Base-by-base conservation (phyloP, 345 rosid genomes). In the Citrus glauca region DNA sequence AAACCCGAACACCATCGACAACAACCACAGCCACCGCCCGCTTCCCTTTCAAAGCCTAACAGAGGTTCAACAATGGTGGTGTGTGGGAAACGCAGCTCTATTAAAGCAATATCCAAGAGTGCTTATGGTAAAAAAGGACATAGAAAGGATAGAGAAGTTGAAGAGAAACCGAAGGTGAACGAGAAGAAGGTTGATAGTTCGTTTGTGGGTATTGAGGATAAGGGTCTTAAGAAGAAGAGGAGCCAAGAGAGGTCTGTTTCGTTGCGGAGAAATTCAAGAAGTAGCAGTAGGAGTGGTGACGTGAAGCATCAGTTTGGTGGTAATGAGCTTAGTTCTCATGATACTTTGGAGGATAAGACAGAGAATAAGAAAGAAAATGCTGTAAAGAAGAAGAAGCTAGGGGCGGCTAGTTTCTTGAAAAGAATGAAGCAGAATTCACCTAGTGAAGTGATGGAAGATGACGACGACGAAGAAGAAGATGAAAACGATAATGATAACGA, bases 301-400 rank as follows among this genome's bases (percentile, higher is more conserved):
- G 28, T 38, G 16, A 77, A 81, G 74, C 90, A 80, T 63, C 78
- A 69, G 32, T 81, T 76, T 32, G 90, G 92, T 4, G 86, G 85
- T 8, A 87, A 89, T 66, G 92, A 86, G 82, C 83, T 87, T 25
- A 87, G 92, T 38, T 89, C 90, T 7, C 90, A 87, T 56, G 91
- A 87, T 17, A 72, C 78, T 7, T 9, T 77, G 62, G 87, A 78
- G 77, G 50, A 66, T 70, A 89, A 85, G 72, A 56, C 68, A 45
- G 87, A 82, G 27, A 48, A 2, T 16, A 82, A 76, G 81, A 89
- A 78, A 73, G 88, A 82, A 63, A 82, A 50, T 28, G 32, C 69
- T 28, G 64, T 61, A 13, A 45, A 45, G 14, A 85, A 62, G 79
- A 89, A 89, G 74, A 87, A 68, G 77, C 81, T 77, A 82, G 86